A percentile compares a stretch with the other conserved stretches of the same genome.
phyloP scores from a whole-genome alignment of 176 grass and related monocot genomes.

The Ensete ventricosum region DNA sequence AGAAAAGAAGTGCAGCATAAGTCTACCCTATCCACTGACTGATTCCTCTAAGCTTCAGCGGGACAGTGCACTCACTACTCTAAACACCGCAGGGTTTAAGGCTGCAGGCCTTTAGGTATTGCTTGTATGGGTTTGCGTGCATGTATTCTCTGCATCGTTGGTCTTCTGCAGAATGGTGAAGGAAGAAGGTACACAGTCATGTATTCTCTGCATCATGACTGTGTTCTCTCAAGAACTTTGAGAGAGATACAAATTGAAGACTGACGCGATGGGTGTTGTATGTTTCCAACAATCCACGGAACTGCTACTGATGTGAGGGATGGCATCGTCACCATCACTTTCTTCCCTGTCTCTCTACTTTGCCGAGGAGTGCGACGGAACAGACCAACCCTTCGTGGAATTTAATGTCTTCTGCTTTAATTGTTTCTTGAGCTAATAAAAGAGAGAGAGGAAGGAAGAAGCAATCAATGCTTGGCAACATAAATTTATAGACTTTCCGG shows the following conservation, averaged over 20 bases:
- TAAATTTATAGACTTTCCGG: too few species aligned
- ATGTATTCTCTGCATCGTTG: not conserved
- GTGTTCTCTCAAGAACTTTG: too few species aligned
- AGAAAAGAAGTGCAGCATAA: not conserved
- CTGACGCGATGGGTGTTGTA: constrained; percentile 4
- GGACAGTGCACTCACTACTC: not conserved
- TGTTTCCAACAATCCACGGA: constrained; percentile 7
- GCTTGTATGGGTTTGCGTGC: too few species aligned
- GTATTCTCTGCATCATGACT: too few species aligned
- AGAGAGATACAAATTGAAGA: not conserved
- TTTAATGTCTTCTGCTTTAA: too few species aligned
- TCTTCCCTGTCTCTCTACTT: not conserved
- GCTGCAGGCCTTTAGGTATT: too few species aligned
- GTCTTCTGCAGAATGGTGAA: not conserved
- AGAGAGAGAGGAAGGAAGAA: too few species aligned
- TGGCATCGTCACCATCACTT: constrained; percentile 8
- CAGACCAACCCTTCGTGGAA: too few species aligned
- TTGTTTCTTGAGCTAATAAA: too few species aligned
- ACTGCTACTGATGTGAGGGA: constrained; percentile 8
- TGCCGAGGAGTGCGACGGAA: not conserved
- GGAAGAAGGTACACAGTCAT: not conserved
- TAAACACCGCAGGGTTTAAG: not conserved
- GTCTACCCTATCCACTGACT: not conserved
- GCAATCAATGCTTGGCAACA: too few species aligned
- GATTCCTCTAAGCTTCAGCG: not conserved